Base-by-base conservation (phyloP, 495 filamentous ascomycete species). In the Poronia punctata region DNA sequence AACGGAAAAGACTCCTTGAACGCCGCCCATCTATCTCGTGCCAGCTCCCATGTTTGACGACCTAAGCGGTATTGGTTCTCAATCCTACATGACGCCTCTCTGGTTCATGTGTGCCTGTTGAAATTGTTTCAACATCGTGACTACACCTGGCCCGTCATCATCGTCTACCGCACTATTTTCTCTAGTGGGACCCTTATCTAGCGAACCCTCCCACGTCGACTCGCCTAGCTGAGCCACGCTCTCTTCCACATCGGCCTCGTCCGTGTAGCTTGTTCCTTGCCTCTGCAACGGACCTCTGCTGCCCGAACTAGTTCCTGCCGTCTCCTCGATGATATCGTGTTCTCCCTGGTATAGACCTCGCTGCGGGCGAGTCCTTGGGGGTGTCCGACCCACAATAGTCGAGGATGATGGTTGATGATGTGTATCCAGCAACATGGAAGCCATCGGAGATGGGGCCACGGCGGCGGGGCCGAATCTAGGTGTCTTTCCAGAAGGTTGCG, bases 61-160 rank as follows among this genome's bases (percentile, higher is more conserved):
- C 22, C 15, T n/a, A 16, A 9, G 2, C 21, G 14, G 7, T 22
- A 33, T 37, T 37, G 19, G 24, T 26, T 33, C 15, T 9, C 31
- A 7, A 9, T 3, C 18, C 60, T 49, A 70, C 46, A 66, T 52
- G 40, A 67, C 56, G 0, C 64, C 65, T 23, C 65, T 50, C n/a
- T 60, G 54, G 21, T 85, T 82, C 40, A 79, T 77, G 56, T 89
- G 85, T 39, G 76, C 85, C 62, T 82, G 88, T 57, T 88, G 84
- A 59, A 95, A 95, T 57, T 97, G 84, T 54, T 89, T 86, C 31
- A 98, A 74, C 61, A 97, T 64, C 2, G 84, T 84, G 40, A 98
- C 67, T 8, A 98, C 92, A 16, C 83, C 85, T 1, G 74, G 65
- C 27, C 69, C 71, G 15, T 65, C 68, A 20, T 68, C 64, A 1